These are phyloP conservation scores for Oryza brachyantha DNA, from an alignment of 176 grass and related monocot genomes.

Conservation along the genomic window DNA sequence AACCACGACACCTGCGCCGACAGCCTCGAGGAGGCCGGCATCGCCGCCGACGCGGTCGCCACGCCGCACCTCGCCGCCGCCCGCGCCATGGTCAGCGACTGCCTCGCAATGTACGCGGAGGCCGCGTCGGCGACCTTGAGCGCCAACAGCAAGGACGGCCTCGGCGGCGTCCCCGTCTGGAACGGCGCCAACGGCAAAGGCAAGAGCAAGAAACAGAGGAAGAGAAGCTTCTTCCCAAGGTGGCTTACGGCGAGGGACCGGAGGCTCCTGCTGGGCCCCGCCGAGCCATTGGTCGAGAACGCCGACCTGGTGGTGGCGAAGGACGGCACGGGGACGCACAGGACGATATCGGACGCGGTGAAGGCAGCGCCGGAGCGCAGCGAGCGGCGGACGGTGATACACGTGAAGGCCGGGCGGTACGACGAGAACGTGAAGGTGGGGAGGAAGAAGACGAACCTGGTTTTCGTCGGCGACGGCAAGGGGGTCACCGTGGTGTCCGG, in stretches of 20 bases:
- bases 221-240: slow-evolving; percentile 27
- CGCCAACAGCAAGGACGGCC: slow-evolving; percentile 8
- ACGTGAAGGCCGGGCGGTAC: slow-evolving; percentile 61
- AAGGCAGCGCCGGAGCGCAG: slow-evolving; percentile 50
- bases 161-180: slow-evolving; percentile 17
- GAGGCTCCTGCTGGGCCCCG: slow-evolving; percentile 23
- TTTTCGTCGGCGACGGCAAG: slow-evolving; percentile 69
- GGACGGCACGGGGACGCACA: slow-evolving; percentile 46
- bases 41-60: slow-evolving; percentile 2
- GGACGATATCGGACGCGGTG: slow-evolving; percentile 41
- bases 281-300: not conserved
- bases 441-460: slow-evolving; percentile 58
- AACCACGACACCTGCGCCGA: slow-evolving; percentile 75
- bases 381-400: slow-evolving; percentile 41
- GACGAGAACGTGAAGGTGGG: slow-evolving; percentile 67
- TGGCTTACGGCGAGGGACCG: slow-evolving; percentile 43
- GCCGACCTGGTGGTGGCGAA: slow-evolving; percentile 53
- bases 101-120: slow-evolving; percentile 37
- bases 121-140: not conserved
- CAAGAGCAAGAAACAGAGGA: not conserved
- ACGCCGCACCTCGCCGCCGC: slow-evolving; percentile 28
- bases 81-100: slow-evolving; percentile 34
- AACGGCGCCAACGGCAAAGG: not conserved
- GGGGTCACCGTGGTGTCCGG: slow-evolving; percentile 39
- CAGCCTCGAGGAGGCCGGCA: slow-evolving; percentile 28